Conservation (phyloP, 2,329 filamentous ascomycete species). For the Podosphaera fusca region DNA sequence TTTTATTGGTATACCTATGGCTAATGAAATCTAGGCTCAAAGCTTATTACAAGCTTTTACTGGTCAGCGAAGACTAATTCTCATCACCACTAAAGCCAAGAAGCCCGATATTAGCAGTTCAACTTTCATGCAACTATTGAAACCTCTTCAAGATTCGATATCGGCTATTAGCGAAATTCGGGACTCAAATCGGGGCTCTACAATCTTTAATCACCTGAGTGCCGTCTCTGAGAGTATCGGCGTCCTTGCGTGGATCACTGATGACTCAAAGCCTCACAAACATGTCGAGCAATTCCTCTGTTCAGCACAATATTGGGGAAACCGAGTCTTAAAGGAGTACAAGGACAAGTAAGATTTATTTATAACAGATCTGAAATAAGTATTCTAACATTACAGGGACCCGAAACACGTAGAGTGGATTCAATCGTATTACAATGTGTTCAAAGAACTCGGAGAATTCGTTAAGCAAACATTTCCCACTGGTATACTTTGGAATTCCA, state of each 20-base stretch:
- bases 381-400: conserved; percentile 29
- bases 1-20: conserved; percentile 1
- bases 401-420: conserved; percentile 69
- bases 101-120: conserved; percentile 50
- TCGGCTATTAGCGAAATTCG: conserved; percentile 59
- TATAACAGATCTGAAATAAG: background rate
- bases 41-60: conserved; percentile 44
- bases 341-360: conserved; percentile 44
- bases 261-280: conserved; percentile 62
- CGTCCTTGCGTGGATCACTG: conserved; percentile 72
- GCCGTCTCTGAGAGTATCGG: conserved; percentile 79
- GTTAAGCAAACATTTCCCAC: conserved; percentile 61
- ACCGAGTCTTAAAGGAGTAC: conserved; percentile 74
- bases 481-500: conserved; percentile 70
- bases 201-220: conserved; percentile 59
- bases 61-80: conserved; percentile 68
- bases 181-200: conserved; percentile 55
- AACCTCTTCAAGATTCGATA: conserved; percentile 67
- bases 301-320: conserved; percentile 81
- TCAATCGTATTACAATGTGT: conserved; percentile 76
- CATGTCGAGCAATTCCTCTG: conserved; percentile 66
- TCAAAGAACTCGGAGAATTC: conserved; percentile 63
- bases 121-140: conserved; percentile 55
- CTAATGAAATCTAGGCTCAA: conserved; percentile 20
- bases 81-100: conserved; percentile 74